Percentiles rank a stretch among this genome's conserved stretches.
phyloP scores from a whole-genome alignment of 2,329 filamentous ascomycete genomes.

The Rachicladosporium sp. region DNA sequence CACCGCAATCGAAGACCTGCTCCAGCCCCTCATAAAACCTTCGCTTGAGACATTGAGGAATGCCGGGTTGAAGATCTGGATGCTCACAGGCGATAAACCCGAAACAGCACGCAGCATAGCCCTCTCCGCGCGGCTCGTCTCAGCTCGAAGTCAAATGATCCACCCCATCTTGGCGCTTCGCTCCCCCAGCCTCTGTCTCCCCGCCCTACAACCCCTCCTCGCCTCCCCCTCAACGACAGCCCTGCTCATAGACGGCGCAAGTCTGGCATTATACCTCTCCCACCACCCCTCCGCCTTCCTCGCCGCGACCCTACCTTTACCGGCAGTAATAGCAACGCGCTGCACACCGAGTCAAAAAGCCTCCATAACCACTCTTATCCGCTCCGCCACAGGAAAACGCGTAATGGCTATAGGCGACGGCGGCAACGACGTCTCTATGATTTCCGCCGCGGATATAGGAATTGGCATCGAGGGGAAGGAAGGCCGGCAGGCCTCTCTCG shows the following conservation, averaged over 20 bases:
- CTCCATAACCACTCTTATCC: conserved; percentile 82
- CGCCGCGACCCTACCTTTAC: conserved; percentile 71
- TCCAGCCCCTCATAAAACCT: conserved; percentile 90
- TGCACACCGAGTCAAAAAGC: conserved; percentile 97
- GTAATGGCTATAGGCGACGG: conserved; percentile 97
- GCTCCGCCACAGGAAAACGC: conserved; percentile 81
- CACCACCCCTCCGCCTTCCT: conserved; percentile 81
- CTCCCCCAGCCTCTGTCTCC: conserved; percentile 71
- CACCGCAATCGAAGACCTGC: conserved; percentile 92
- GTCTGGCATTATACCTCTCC: conserved; percentile 66
- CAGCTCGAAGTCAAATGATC: conserved; percentile 76
- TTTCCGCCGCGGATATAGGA: conserved; percentile 93
- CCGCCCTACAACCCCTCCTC: conserved; percentile 69
- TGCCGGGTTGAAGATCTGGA: conserved; percentile 98
- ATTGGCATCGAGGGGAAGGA: conserved; percentile 98
- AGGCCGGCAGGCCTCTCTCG: conserved; percentile 83
- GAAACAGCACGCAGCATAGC: conserved; percentile 95
- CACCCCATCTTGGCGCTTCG: conserved; percentile 71
- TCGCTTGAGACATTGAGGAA: conserved; percentile 91
- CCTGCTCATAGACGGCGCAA: conserved; percentile 89
- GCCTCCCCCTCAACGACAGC: conserved; percentile 76
- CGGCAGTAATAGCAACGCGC: conserved; percentile 87
- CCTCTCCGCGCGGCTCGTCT: conserved; percentile 85
- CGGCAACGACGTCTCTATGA: conserved; percentile 98
- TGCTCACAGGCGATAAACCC: conserved; percentile 97